Conservation (phyloP, 2,329 filamentous ascomycete genomes). For the Talaromyces verruculosus region DNA sequence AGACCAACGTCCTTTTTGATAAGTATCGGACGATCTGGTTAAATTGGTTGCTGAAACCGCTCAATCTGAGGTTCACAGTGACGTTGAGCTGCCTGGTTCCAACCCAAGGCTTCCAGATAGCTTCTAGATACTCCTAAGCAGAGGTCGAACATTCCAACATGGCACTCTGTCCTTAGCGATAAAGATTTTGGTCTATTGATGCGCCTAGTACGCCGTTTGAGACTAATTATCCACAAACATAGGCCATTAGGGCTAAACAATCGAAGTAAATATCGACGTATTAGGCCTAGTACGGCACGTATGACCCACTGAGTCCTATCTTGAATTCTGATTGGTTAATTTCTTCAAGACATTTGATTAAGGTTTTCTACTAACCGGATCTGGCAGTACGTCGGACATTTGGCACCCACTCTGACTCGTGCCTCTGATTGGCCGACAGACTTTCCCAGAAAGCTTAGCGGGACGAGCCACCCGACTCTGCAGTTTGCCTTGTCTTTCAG, state of each 20-base stretch:
- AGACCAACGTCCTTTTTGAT: no score
- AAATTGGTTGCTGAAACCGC: no score
- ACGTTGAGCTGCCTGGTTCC: background rate
- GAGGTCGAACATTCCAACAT: background rate
- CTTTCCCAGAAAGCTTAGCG: background rate
- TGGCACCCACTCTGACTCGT: background rate
- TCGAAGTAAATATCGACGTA: background rate
- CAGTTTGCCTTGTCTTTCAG: background rate
- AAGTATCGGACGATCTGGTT: no score
- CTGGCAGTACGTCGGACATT: background rate
- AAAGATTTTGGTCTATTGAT: background rate
- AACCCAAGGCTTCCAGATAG: background rate
- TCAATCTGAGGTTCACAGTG: background rate
- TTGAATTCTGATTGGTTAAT: background rate
- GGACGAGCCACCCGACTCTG: background rate
- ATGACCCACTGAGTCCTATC: background rate
- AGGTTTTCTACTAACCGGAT: background rate
- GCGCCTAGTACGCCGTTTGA: background rate
- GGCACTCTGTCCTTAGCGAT: background rate
- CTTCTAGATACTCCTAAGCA: background rate
- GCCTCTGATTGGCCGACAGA: background rate
- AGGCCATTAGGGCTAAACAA: background rate
- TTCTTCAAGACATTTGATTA: background rate
- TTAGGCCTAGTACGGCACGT: background rate
- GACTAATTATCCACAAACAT: background rate